Conservation (phyloP, 192 early-diverging fungal genomes). For the Backusella psychrophila region DNA sequence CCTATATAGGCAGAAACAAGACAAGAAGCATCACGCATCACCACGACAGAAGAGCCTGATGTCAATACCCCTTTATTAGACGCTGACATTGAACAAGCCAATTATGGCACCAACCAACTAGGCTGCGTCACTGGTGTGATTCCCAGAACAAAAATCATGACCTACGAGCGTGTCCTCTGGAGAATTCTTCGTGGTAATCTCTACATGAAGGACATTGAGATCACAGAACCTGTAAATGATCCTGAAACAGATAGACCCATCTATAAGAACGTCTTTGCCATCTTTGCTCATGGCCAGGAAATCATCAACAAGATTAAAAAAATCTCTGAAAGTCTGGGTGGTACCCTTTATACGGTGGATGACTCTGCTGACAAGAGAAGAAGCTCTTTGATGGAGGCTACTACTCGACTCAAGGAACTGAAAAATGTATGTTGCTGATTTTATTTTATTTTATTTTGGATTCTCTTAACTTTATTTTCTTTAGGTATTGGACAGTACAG, state of each 20-base stretch:
- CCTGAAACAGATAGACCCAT: conserved; percentile 84
- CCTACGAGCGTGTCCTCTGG: conserved; percentile 96
- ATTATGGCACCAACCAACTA: conserved; percentile 41
- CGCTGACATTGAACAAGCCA: conserved; percentile 44
- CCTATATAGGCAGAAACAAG: conserved; percentile 1
- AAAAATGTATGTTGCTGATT: conserved; percentile 26
- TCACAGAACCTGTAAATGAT: conserved; percentile 90
- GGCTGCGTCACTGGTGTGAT: conserved; percentile 99
- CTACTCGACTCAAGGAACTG: conserved; percentile 85
- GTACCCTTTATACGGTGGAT: conserved; percentile 93
- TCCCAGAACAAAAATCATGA: conserved; percentile 70
- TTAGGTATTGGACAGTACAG: conserved; percentile 84
- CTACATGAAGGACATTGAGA: conserved; percentile 93
- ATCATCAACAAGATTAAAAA: conserved; percentile 88
- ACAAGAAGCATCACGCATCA: conserved; percentile 13
- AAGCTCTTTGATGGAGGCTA: conserved; percentile 75
- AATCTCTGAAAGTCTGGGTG: conserved; percentile 94
- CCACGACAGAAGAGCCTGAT: neutral
- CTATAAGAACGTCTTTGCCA: conserved; percentile 96
- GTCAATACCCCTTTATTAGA: conserved; percentile 57
- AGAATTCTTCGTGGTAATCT: conserved; percentile 95
- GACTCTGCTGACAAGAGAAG: conserved; percentile 80
- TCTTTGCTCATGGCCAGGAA: conserved; percentile 96
- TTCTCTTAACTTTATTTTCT: neutral
- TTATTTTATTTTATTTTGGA: no score